Conservation (phyloP, 2,329 filamentous ascomycete species). For the Sporothrix brasiliensis region DNA sequence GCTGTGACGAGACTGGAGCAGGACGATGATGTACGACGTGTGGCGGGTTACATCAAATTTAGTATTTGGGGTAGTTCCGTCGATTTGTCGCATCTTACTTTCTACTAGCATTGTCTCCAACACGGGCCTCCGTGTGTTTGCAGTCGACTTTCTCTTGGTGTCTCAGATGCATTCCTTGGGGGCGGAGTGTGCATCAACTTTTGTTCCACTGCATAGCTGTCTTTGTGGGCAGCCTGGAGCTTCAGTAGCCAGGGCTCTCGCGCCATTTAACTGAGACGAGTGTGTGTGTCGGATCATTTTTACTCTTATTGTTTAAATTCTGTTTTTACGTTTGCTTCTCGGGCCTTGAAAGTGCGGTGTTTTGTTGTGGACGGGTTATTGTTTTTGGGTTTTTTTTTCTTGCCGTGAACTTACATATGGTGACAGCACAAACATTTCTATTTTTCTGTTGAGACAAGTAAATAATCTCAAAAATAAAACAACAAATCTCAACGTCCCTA, state of each 20-base stretch:
- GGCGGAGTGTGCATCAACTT: neutral
- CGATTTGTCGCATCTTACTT: neutral
- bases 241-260: neutral
- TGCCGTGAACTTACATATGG: too few relatives aligned
- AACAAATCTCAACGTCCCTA: neutral
- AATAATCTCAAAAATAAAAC: neutral
- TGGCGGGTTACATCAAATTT: neutral
- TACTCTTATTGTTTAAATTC: neutral
- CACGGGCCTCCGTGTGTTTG: neutral
- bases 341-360: too few relatives aligned
- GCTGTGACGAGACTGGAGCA: neutral
- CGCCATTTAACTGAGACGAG: neutral
- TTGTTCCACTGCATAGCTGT: conserved; percentile 15
- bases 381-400: neutral
- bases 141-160: neutral
- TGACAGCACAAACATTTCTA: too few relatives aligned
- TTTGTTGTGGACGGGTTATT: neutral
- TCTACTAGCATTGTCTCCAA: neutral
- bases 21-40: too few relatives aligned
- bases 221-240: neutral
- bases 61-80: conserved; percentile 23
- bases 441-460: neutral
- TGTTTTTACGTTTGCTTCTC: neutral
- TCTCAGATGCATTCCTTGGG: conserved; percentile 23
- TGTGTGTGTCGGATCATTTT: neutral